Evolutionary conservation across 495 filamentous ascomycete genomes (phyloP).

Genomic region (Aspergillus affinis): DNA sequence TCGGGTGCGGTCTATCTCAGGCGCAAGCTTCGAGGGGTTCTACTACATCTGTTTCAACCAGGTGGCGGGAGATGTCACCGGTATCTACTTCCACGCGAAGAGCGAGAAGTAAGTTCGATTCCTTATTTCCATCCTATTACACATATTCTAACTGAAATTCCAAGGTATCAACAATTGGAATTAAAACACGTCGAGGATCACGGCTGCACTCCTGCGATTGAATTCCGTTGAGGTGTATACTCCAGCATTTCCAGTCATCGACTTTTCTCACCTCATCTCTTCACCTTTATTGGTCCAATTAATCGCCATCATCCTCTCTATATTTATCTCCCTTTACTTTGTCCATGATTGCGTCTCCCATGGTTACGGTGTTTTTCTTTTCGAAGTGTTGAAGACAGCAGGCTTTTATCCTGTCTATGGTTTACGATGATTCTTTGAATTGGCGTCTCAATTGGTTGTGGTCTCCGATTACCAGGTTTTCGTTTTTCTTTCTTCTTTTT

Average conservation of each 20-base stretch:
- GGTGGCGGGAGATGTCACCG: slow-evolving; percentile 74
- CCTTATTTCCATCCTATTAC: background rate
- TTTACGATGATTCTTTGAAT: slow-evolving; percentile 18
- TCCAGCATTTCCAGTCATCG: background rate
- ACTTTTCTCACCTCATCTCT: background rate
- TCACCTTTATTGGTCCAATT: background rate
- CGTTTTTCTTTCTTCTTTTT: slow-evolving; percentile 5
- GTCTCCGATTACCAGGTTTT: background rate
- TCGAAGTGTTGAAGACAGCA: background rate
- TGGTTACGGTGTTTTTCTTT: background rate
- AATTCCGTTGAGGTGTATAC: slow-evolving; percentile 72
- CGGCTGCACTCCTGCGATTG: slow-evolving; percentile 84
- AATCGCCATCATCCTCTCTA: background rate
- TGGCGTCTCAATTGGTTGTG: slow-evolving; percentile 22
- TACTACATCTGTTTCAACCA: slow-evolving; percentile 99
- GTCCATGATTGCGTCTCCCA: background rate
- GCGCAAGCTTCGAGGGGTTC: slow-evolving; percentile 97
- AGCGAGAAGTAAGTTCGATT: slow-evolving; percentile 78
- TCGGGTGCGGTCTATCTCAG: slow-evolving; percentile 80
- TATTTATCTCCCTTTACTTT: background rate
- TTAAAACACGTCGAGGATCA: slow-evolving; percentile 80
- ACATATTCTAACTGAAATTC: slow-evolving; percentile 9
- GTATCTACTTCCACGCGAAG: slow-evolving; percentile 97
- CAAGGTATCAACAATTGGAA: slow-evolving; percentile 88
- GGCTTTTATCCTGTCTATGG: slow-evolving; percentile 7